Percentiles rank a stretch among this genome's conserved stretches.
Conservation (phyloP, 208 protist genomes). For the Trypanosoma caninum region DNA sequence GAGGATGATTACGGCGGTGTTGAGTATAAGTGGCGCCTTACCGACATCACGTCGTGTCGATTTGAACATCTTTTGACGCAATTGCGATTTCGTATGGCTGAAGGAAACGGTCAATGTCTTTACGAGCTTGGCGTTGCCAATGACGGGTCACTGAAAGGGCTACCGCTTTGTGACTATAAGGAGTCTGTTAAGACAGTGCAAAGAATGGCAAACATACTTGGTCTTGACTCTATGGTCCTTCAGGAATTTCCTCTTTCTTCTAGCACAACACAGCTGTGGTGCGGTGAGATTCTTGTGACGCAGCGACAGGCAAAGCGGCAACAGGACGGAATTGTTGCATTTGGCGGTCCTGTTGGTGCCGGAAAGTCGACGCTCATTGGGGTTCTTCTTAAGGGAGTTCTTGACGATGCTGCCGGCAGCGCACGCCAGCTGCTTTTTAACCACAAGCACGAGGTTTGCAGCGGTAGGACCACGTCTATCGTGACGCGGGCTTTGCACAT, state of each 20-base stretch:
- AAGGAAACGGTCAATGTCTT: slow-evolving; percentile 91
- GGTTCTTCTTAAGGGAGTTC: slow-evolving; percentile 53
- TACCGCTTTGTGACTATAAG: slow-evolving; percentile 67
- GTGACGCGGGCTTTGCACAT: slow-evolving; percentile 90
- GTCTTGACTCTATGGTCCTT: slow-evolving; percentile 52
- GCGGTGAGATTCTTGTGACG: slow-evolving; percentile 83
- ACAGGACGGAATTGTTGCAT: slow-evolving; percentile 73
- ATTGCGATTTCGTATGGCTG: slow-evolving; percentile 91
- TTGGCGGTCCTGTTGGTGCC: slow-evolving; percentile 76
- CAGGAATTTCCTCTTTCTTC: slow-evolving; percentile 41
- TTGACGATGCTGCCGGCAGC: slow-evolving; percentile 82
- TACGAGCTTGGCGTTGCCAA: slow-evolving; percentile 95
- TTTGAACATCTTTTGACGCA: slow-evolving; percentile 94
- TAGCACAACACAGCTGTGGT: slow-evolving; percentile 33
- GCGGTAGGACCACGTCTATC: slow-evolving; percentile 92
- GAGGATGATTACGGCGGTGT: slow-evolving; percentile 94
- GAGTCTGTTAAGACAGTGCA: slow-evolving; percentile 75
- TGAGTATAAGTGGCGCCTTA: slow-evolving; percentile 96
- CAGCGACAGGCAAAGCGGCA: slow-evolving; percentile 41
- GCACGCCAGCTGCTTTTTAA: slow-evolving; percentile 86
- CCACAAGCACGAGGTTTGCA: slow-evolving; percentile 96
- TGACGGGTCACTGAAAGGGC: slow-evolving; percentile 82
- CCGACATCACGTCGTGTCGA: slow-evolving; percentile 59
- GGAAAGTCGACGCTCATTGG: slow-evolving; percentile 90
- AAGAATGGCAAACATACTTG: slow-evolving; percentile 69